phyloP scores from a whole-genome alignment of 75 land plant genomes.

The Isoetes taiwanensis region DNA sequence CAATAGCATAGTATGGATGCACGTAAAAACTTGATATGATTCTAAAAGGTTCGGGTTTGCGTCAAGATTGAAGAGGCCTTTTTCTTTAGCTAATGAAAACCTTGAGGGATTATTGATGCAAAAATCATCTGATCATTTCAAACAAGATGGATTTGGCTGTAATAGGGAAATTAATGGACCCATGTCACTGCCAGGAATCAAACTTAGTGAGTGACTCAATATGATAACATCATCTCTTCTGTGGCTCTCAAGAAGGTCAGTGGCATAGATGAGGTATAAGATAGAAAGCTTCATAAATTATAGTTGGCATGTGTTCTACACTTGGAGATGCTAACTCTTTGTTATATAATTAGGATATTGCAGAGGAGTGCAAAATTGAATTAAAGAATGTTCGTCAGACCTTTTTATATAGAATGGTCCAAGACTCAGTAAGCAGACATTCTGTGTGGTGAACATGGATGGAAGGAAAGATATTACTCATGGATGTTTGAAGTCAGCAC shows the following conservation, averaged over 20 bases:
- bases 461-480: conserved; percentile 92
- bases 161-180: neutral
- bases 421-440: conserved; percentile 42
- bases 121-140: too few species aligned
- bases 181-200: neutral
- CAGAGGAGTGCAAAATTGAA: conserved; percentile 55
- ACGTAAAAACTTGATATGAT: too few species aligned
- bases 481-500: conserved; percentile 63
- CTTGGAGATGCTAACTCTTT: neutral
- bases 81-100: too few species aligned
- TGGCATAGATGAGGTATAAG: conserved; percentile 51
- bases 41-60: too few species aligned
- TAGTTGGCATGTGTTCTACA: conserved; percentile 2
- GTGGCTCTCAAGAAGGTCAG: conserved; percentile 34
- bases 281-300: conserved; percentile 2
- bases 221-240: conserved; percentile 23
- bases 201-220: conserved; percentile 13
- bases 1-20: too few species aligned
- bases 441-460: conserved; percentile 71
- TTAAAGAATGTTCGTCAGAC: conserved; percentile 56
- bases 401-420: conserved; percentile 43
- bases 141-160: too few species aligned
- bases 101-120: too few species aligned
- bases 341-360: neutral
- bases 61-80: too few species aligned